Percentiles rank a stretch among this genome's conserved stretches.
These are phyloP conservation scores for Alternaria sp. DNA, from an alignment of 2,329 filamentous ascomycete genomes.

Conservation along the genomic window DNA sequence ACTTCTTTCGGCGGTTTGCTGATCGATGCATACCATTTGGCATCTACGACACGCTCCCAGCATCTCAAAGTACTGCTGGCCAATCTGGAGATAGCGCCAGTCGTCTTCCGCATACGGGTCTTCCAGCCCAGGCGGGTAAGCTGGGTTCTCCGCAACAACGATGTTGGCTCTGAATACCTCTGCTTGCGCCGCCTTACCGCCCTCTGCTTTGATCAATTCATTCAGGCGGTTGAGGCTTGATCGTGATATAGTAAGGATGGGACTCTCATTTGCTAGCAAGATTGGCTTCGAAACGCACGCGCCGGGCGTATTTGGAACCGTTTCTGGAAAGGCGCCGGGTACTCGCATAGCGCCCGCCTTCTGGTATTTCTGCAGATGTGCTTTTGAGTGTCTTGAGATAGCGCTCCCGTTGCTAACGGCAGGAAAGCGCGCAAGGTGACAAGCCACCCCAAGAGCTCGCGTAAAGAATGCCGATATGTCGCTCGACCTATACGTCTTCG, in stretches of 20 bases:
- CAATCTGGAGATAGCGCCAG: constrained; percentile 76
- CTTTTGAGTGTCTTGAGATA: constrained; percentile 73
- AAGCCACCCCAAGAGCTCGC: constrained; percentile 76
- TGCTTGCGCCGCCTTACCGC: constrained; percentile 70
- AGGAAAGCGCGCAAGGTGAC: constrained; percentile 84
- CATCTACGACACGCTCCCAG: constrained; percentile 87
- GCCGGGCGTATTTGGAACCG: constrained; percentile 57
- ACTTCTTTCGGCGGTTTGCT: constrained; percentile 76
- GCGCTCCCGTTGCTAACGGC: constrained; percentile 61
- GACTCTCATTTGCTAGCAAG: constrained; percentile 89
- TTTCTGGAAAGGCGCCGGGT: constrained; percentile 64
- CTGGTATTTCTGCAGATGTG: constrained; percentile 66
- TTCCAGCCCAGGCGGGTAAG: constrained; percentile 55
- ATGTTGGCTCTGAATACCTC: constrained; percentile 91
- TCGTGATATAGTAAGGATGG: constrained; percentile 83
- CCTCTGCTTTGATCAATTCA: constrained; percentile 68
- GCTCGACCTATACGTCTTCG: constrained; percentile 73
- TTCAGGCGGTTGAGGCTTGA: constrained; percentile 84
- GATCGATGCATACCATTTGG: constrained; percentile 96
- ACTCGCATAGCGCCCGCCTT: constrained; percentile 49
- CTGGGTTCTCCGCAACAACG: constrained; percentile 66
- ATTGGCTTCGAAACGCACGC: constrained; percentile 67
- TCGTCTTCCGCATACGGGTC: constrained; percentile 79
- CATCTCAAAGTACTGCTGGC: constrained; percentile 70
- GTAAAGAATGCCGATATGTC: constrained; percentile 81